These are phyloP conservation scores for Dichotomopilus funicola DNA, from an alignment of 2,329 filamentous ascomycete species.

Conservation along the genomic window DNA sequence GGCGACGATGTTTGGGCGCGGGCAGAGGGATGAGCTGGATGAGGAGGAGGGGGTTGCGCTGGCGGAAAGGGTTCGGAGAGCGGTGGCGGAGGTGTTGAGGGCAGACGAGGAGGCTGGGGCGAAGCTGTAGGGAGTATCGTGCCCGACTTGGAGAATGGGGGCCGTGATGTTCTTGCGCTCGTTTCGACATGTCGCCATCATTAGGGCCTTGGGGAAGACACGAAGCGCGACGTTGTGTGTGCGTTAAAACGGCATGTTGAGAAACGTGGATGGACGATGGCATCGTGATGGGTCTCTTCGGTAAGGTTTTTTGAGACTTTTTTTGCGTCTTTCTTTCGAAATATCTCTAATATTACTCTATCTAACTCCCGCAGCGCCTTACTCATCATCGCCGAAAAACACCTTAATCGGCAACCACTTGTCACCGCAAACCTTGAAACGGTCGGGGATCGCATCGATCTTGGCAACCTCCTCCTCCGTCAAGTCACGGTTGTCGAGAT, in stretches of 20 bases:
- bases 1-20: slow-evolving; percentile 72
- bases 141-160: too few species aligned
- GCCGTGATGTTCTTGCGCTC: too few species aligned
- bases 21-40: slow-evolving; percentile 65
- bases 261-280: too few species aligned
- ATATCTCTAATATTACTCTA: background rate
- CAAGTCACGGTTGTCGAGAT: slow-evolving; percentile 66
- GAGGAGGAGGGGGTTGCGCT: slow-evolving; percentile 63
- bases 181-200: too few species aligned
- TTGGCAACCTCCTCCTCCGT: slow-evolving; percentile 64
- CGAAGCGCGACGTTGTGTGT: too few species aligned
- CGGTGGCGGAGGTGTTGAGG: slow-evolving; percentile 42
- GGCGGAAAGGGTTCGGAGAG: slow-evolving; percentile 47
- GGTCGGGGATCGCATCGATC: slow-evolving; percentile 61
- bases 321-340: background rate
- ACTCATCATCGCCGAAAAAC: slow-evolving; percentile 80
- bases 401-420: slow-evolving; percentile 68
- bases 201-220: too few species aligned
- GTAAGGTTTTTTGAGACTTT: background rate
- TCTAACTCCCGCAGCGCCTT: slow-evolving; percentile 5
- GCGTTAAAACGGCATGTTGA: too few species aligned
- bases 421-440: slow-evolving; percentile 79
- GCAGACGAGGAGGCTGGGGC: slow-evolving; percentile 31
- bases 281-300: background rate
- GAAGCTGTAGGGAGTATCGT: slow-evolving; percentile 32